A percentile compares a stretch with the other conserved stretches of the same genome.
Conservation (phyloP, 768 basidiomycete species). For the Trametes cubensis region DNA sequence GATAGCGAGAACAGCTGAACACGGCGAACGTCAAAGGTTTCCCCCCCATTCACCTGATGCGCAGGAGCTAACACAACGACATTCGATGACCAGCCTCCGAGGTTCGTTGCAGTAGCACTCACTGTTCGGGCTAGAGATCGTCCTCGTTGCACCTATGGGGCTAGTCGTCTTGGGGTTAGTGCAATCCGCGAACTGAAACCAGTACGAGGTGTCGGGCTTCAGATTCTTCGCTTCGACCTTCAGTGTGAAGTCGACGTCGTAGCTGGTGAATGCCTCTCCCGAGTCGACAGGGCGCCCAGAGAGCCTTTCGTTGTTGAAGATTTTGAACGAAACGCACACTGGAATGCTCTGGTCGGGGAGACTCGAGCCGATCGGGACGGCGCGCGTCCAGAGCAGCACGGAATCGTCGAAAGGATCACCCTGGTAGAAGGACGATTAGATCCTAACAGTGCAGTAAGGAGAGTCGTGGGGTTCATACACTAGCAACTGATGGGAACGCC, state of each 20-base stretch:
- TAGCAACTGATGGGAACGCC: constrained; percentile 42
- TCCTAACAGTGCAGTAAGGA: no score
- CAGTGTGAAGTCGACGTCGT: constrained; percentile 62
- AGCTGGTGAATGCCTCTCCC: constrained; percentile 55
- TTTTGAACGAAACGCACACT: constrained; percentile 51
- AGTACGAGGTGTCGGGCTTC: constrained; percentile 55
- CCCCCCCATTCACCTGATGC: constrained; percentile 51
- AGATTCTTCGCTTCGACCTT: constrained; percentile 61
- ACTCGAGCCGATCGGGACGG: constrained; percentile 38
- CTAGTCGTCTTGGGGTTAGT: constrained; percentile 46
- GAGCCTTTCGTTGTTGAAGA: constrained; percentile 42
- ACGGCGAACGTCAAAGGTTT: constrained; percentile 56
- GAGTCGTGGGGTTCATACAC: constrained; percentile 36
- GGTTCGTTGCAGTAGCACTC: constrained; percentile 26
- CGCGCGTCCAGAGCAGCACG: constrained; percentile 61
- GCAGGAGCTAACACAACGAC: constrained; percentile 44
- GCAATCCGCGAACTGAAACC: constrained; percentile 58
- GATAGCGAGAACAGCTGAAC: constrained; percentile 61
- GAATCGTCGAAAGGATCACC: constrained; percentile 59
- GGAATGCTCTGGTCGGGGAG: constrained; percentile 53
- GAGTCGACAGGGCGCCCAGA: constrained; percentile 41
- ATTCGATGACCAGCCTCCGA: no score
- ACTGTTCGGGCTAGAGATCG: constrained; percentile 51
- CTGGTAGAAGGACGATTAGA: constrained; percentile 28
- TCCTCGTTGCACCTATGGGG: constrained; percentile 54